Evolutionary conservation across 208 protist genomes (phyloP), one percentile per base, ranked within the genome.

Genomic region (Leptomonas seymouri): DNA sequence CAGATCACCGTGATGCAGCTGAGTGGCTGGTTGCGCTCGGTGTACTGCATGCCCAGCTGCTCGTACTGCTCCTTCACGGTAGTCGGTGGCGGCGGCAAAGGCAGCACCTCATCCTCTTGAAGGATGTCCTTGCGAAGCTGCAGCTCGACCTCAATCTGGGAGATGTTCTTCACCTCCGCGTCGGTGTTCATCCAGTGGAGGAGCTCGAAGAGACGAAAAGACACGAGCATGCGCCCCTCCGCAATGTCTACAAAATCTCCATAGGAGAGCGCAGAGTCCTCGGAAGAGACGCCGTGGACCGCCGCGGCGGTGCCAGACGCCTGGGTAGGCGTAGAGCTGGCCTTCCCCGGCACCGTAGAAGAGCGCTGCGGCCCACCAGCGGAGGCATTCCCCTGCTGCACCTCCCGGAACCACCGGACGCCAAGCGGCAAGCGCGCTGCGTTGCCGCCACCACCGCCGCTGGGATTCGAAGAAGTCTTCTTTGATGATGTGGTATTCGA

Each of bases 81-180:
- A 12, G 54, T 59, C 20, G 90, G 90, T 12, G 75, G 18, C 31
- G 81, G 76, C 0, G 84, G 87, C 39, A 82, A 80, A 0, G 78
- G 70, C 31, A 93, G 55, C 31, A 91, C 73, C 67, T 93, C 90
- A 28, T 77, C 84, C 54, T 93, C 87, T 53, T 96, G 90, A 18
- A 96, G 73, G 23, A 93, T 86, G 20, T 85, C 87, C 71, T 96
- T 96, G 11, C 88, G 84, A 12, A 83, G 77, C 75, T 93, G 84
- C 39, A 96, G 61, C 18, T 87, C 74, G 14, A 87, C 23, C 48
- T 68, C 62, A 9, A 82, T 67, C 18, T 85, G 81, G n/a, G 82
- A 81, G 49, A 96, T 86, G 75, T 80, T 72, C 46, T 46, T 50
- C 15, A 62, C 68, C 2, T 75, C 64, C 28, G 68, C 64, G 58